Conservation (phyloP, 345 rosid genomes). For the Aethionema arabicum region DNA sequence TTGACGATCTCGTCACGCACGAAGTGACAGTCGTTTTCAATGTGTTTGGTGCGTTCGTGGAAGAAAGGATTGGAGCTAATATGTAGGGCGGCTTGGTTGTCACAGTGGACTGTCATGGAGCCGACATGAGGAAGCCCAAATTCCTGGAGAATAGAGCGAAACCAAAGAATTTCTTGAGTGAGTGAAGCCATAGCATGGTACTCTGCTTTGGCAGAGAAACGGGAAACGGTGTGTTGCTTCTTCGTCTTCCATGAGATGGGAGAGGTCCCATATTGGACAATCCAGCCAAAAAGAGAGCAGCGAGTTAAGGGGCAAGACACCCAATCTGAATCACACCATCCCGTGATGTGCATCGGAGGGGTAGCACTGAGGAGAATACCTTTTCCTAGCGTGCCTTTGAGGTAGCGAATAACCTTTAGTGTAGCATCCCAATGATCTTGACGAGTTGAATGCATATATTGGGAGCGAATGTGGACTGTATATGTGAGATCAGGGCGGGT, state of each 20-base stretch:
- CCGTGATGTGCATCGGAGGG: background rate
- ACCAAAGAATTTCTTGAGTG: too few species aligned
- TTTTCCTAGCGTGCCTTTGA: background rate
- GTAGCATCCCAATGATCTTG: background rate
- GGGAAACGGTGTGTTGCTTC: too few species aligned
- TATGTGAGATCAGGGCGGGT: background rate
- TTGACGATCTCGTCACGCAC: background rate
- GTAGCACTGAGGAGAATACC: background rate
- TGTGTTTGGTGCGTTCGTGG: background rate
- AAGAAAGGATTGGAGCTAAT: background rate
- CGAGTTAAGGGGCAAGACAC: background rate
- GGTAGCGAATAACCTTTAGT: background rate
- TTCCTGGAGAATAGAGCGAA: too few species aligned
- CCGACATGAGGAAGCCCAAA: too few species aligned
- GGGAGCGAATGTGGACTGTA: background rate
- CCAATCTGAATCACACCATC: background rate
- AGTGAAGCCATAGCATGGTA: too few species aligned
- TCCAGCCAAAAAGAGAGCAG: too few species aligned
- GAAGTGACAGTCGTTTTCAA: background rate
- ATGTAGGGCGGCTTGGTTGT: background rate
- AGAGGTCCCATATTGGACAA: too few species aligned
- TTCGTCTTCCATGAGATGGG: too few species aligned
- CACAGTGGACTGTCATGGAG: too few species aligned
- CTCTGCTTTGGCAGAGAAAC: too few species aligned
- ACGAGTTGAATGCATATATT: background rate